Base-by-base conservation (phyloP, 2,329 filamentous ascomycete species). In the Epichloe hybrida region DNA sequence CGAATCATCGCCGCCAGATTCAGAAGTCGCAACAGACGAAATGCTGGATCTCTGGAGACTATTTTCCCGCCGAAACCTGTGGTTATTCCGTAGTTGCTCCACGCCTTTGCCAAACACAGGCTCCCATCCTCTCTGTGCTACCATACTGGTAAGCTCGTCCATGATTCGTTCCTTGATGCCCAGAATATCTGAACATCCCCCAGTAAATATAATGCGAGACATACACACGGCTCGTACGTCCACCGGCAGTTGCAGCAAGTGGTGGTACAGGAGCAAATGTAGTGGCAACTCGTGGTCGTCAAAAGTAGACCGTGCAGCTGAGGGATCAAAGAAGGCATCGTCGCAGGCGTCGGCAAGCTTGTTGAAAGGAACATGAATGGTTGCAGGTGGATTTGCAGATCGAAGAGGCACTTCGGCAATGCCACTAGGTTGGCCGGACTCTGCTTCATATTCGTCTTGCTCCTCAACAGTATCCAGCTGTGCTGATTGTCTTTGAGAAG, bases 281-380 rank as follows among this genome's bases (percentile, higher is more conserved):
- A 97, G 61, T 0, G 91, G 83, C 17, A 86, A 75, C 56, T 97
- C 91, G 58, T 98, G 76, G 59, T 97, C 90, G 61, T 98, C 93
- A 54, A 89, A 81, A 39, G 81, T 80, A 17, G 66, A 64, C 61
- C 70, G 59, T 60, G 69, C 54, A 69, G 68, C 62, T 58, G 73
- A 60, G 59, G 75, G 57, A 61, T 73, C 83, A 56, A 97, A 88
- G 50, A 96, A 81, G 1, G 82, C 76, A 23, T 73, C 75, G 60
- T 96, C 88, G 53, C 84, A 86, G 0, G 88, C 84, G 52, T 86
- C 77, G 1, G 88, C 76, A 2, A 97, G 72, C 44, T 74, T 75
- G 3, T 79, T 75, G 59, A 91, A 88, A 0, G 85, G 76, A 2
- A 96, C 64, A 3, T 79, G 72, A 13, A 89, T 61, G 2, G 76